These are phyloP conservation scores for Candida jianshihensis DNA, from an alignment of 805 yeast genomes.

Conservation along the genomic window DNA sequence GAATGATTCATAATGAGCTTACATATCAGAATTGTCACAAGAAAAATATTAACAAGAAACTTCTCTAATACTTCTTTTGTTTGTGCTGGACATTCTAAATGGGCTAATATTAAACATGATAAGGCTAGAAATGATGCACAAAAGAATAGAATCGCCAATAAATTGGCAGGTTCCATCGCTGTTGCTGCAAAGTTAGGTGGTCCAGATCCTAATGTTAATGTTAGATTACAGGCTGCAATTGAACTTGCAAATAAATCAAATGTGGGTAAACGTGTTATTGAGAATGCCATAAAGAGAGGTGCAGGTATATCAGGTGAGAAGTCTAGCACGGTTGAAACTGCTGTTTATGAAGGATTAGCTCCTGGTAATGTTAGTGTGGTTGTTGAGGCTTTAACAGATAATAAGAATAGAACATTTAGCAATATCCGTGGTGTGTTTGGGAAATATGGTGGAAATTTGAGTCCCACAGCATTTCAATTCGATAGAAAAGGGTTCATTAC, in stretches of 20 bases:
- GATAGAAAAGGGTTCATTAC: constrained; percentile 69
- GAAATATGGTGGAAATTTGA: constrained; percentile 59
- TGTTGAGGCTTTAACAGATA: constrained; percentile 84
- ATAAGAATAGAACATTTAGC: constrained; percentile 75
- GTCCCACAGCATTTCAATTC: constrained; percentile 76
- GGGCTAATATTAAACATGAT: constrained; percentile 93
- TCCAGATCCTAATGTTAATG: constrained; percentile 54
- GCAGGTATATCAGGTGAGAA: constrained; percentile 52
- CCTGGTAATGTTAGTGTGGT: constrained; percentile 88
- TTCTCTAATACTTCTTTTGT: background rate
- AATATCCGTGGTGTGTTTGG: constrained; percentile 68
- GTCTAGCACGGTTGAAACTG: constrained; percentile 40
- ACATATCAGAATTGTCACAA: too few relatives aligned
- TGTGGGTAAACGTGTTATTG: constrained; percentile 79
- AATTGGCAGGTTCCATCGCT: constrained; percentile 66
- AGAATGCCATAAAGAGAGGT: constrained; percentile 81
- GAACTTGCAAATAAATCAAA: constrained; percentile 74
- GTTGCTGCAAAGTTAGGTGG: constrained; percentile 70
- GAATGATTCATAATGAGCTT: background rate
- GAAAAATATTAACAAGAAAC: background rate
- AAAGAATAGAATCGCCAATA: constrained; percentile 60
- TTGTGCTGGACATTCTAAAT: constrained; percentile 76
- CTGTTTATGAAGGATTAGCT: constrained; percentile 81
- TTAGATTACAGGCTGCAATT: constrained; percentile 59
- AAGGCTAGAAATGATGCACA: constrained; percentile 88